These are phyloP conservation scores for Scopulariopsis brevicaulis DNA, from an alignment of 2,329 filamentous ascomycete genomes.

Conservation along the genomic window DNA sequence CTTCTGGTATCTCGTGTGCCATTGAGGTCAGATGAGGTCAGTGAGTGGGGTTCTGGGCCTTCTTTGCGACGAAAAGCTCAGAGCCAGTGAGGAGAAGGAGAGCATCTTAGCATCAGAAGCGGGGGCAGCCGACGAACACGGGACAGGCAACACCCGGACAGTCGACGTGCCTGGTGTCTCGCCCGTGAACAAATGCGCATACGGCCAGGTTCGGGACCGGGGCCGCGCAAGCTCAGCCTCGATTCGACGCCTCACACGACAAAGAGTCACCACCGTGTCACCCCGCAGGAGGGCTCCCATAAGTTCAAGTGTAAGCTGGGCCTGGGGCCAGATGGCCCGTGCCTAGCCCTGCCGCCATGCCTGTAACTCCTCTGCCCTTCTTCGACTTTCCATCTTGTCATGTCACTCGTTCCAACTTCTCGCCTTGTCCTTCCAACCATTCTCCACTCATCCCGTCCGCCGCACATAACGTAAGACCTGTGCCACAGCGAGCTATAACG, in stretches of 20 bases:
- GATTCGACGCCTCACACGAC: not conserved
- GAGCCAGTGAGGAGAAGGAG: not conserved
- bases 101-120: not conserved
- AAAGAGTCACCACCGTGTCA: not conserved
- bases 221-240: not conserved
- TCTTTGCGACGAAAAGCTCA: not conserved
- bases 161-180: not conserved
- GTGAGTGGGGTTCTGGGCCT: too few species aligned
- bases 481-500: not conserved
- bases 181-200: not conserved
- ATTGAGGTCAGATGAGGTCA: too few species aligned
- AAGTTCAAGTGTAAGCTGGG: too few species aligned
- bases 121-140: not conserved
- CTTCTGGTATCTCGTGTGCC: too few species aligned
- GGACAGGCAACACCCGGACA: not conserved
- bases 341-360: not conserved
- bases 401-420: not conserved
- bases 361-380: not conserved
- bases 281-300: not conserved
- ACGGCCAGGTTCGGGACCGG: not conserved
- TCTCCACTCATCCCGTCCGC: not conserved
- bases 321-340: not conserved
- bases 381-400: not conserved
- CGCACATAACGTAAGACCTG: not conserved
- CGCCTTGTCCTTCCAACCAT: not conserved